These are phyloP conservation scores for Teunomyces kruisii DNA, from an alignment of 805 yeast genomes.

Conservation along the genomic window DNA sequence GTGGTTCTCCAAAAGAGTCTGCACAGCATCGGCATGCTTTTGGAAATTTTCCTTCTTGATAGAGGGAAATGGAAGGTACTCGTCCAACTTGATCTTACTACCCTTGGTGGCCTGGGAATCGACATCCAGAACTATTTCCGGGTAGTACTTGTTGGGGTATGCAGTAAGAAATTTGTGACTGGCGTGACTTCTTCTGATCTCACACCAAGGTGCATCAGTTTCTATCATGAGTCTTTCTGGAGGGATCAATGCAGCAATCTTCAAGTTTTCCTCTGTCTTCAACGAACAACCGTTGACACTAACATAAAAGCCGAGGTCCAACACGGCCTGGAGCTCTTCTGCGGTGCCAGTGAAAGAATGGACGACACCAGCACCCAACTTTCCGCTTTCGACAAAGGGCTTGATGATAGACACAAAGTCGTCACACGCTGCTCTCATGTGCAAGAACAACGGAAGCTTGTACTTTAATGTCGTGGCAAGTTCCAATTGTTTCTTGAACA, in stretches of 20 bases:
- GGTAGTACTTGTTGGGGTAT: conserved; percentile 60
- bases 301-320: conserved; percentile 62
- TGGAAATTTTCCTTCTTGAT: conserved; percentile 63
- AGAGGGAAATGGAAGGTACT: conserved; percentile 58
- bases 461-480: conserved; percentile 44
- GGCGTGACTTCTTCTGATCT: conserved; percentile 79
- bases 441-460: conserved; percentile 79
- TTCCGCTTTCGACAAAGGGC: conserved; percentile 56
- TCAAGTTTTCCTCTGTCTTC: conserved; percentile 70
- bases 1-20: conserved; percentile 8
- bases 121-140: conserved; percentile 22
- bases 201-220: conserved; percentile 99
- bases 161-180: conserved; percentile 56
- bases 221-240: conserved; percentile 72
- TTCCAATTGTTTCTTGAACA: conserved; percentile 74
- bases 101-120: conserved; percentile 10
- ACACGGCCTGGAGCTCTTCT: conserved; percentile 58
- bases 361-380: conserved; percentile 69
- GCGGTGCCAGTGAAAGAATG: conserved; percentile 91
- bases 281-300: conserved; percentile 95
- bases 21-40: conserved; percentile 25
- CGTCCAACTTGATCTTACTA: conserved; percentile 40
- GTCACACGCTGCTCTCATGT: conserved; percentile 81
- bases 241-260: conserved; percentile 69
- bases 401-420: conserved; percentile 68